Evolutionary conservation across 345 rosid genomes (phyloP), one percentile per base, ranked within the genome.

Genomic region (Gossypium sturtianum): DNA sequence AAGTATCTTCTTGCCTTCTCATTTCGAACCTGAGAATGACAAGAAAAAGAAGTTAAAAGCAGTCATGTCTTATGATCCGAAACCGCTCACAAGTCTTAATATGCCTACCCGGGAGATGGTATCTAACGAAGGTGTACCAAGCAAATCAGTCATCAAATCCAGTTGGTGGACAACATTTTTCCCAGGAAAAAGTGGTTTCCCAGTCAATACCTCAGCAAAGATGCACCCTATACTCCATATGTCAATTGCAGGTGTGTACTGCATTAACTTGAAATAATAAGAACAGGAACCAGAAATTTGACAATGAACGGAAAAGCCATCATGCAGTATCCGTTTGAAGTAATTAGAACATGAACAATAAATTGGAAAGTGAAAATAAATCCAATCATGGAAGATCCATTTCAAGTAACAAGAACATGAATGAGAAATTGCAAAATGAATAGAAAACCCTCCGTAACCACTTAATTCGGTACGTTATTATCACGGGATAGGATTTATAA

Each of bases 181-280:
- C 20, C 98, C 97, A 77, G 98, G 97, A 83, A 92, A 94, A 66
- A 94, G 84, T 15, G 97, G 98, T 74, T 86, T 90, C 73, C 98
- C 97, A 13, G 87, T 87, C 74, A 90, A 80, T 59, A 94, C 94
- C 76, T 94, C 98, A 16, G 97, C 98, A 74, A 92, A 94, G 78
- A 94, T 94, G 87, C 97, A 91, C 70, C 98, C 97, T 81, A 94
- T 94, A 79, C 98, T 89, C 98, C 98, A 94, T 71, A 94, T 87
- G 76, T 94, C 98, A 75, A 94, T 92, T 71, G 98, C 97, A 17
- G 98, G 93, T 27, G 98, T 94, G 81, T 94, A 94, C 98, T 94
- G 90, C 80, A 87, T 71, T 34, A 19, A 54, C 6, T 19, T 34
- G 7, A 71, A 71, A 20, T 19, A 71, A 52, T 54, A 71, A 71